Percentiles rank a stretch among this genome's conserved stretches.
Evolutionary conservation across 192 early-diverging fungal genomes (phyloP).

Genomic region (Umbelopsis sp.): DNA sequence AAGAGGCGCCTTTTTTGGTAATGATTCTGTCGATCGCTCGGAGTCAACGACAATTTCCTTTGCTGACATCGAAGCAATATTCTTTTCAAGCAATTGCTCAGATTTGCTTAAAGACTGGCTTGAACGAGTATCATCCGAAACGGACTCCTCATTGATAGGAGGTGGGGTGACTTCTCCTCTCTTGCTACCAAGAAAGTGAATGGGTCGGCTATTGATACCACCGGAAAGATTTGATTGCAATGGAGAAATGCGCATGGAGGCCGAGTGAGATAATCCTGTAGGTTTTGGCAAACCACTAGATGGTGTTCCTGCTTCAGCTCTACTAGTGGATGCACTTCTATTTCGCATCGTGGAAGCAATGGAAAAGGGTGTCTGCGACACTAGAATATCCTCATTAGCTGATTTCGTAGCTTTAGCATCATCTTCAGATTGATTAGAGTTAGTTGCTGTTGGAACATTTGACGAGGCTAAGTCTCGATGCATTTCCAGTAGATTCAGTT

Average conservation of each 20-base stretch:
- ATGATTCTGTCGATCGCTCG: too few species aligned
- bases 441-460: neutral
- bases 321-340: constrained; percentile 9
- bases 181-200: constrained; percentile 6
- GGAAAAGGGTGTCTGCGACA: neutral
- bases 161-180: neutral
- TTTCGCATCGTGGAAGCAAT: neutral
- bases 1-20: neutral
- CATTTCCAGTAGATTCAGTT: constrained; percentile 1
- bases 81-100: too few species aligned
- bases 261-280: neutral
- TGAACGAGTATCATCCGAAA: neutral
- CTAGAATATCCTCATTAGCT: neutral
- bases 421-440: neutral
- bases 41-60: neutral
- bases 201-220: neutral
- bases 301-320: neutral
- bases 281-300: neutral
- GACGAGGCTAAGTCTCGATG: constrained; percentile 4
- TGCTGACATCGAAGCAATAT: neutral
- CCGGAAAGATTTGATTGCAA: neutral
- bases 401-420: neutral
- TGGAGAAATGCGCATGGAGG: constrained; percentile 11
- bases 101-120: too few species aligned
- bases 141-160: neutral